Evolutionary conservation across 2,329 filamentous ascomycete species (phyloP).

Genomic region (Botrytis galanthina): DNA sequence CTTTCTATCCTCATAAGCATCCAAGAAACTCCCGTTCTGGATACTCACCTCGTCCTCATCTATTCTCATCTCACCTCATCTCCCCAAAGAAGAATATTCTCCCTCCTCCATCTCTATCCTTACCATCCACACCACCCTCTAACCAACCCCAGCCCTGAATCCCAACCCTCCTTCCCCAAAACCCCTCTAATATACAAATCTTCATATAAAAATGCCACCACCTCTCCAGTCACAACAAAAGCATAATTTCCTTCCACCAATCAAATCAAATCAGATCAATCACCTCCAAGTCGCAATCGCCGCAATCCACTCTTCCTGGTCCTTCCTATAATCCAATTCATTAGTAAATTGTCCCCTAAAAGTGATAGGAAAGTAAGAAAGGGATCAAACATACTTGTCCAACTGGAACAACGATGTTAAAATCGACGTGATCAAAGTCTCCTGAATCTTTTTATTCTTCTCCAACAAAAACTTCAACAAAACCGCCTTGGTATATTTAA

Average conservation of each 20-base stretch:
- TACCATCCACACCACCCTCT: not conserved
- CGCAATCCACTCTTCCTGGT: conserved; percentile 84
- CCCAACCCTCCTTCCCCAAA: not conserved
- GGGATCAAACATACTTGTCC: conserved; percentile 57
- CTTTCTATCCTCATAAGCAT: not conserved
- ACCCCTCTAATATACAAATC: not conserved
- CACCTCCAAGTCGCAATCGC: conserved; percentile 50
- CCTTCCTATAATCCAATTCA: conserved; percentile 48
- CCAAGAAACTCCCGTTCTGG: not conserved
- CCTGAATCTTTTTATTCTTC: conserved; percentile 72
- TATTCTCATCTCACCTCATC: too few relatives aligned
- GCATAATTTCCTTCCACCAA: not conserved
- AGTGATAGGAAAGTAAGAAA: not conserved
- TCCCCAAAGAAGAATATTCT: not conserved
- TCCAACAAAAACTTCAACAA: conserved; percentile 79
- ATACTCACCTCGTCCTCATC: not conserved
- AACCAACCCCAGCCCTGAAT: not conserved
- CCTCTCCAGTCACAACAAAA: not conserved
- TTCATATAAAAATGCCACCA: not conserved
- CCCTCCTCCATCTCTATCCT: not conserved
- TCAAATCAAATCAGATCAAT: not conserved
- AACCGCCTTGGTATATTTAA: conserved; percentile 73
- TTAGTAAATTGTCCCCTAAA: not conserved
- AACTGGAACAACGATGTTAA: conserved; percentile 74
- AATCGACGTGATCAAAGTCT: conserved; percentile 70